Evolutionary conservation across 1,284 basidiomycete species (phyloP), one percentile per base, ranked within the genome.

Genomic region (Tylopilus orsonianus): DNA sequence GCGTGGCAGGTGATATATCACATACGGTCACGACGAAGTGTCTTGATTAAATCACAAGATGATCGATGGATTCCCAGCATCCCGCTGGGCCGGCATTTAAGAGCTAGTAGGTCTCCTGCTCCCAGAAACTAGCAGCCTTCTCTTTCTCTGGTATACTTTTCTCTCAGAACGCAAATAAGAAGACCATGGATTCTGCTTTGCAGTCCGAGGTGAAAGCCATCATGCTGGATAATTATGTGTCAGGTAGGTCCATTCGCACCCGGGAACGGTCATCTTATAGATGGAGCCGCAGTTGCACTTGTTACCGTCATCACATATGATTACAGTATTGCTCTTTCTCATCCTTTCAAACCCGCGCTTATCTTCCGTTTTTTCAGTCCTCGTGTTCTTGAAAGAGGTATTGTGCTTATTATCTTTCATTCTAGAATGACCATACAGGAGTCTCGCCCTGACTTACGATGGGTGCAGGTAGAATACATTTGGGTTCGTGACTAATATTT

Each of bases 351-450:
- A 8, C 4, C 26, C 4, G 12, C 8, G 7, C 39, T 38, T 2
- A 37, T 20, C 22, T 7, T 12, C 8, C 3, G 14, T 54, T 5
- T 36, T 19, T 4, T 14, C n/a, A 55, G 54, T 40, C 13, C 54
- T 55, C 2, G 55, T 27, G 2, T 44, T 57, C 29, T 13, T 47
- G 8, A 41, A 16, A 24, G 53, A 55, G 46, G 53, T 55, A 51
- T 32, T 4, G 5, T 5, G 1, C 13, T 6, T 26, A 26, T 2
- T 33, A n/a, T 20, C 23, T 19, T 16, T 9, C 5, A 32, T 8
- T 18, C 14, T 34, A 5, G 9, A 14, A 5, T 30, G n/a, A n/a
- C n/a, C 8, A 13, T 14, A 19, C 26, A 41, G 10, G 5, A 29
- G 6, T 2, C 16, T 27, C 14, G n/a, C 9, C 16, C 20, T n/a